phyloP scores from a whole-genome alignment of 495 filamentous ascomycete species.

The Articulospora tetracladia region DNA sequence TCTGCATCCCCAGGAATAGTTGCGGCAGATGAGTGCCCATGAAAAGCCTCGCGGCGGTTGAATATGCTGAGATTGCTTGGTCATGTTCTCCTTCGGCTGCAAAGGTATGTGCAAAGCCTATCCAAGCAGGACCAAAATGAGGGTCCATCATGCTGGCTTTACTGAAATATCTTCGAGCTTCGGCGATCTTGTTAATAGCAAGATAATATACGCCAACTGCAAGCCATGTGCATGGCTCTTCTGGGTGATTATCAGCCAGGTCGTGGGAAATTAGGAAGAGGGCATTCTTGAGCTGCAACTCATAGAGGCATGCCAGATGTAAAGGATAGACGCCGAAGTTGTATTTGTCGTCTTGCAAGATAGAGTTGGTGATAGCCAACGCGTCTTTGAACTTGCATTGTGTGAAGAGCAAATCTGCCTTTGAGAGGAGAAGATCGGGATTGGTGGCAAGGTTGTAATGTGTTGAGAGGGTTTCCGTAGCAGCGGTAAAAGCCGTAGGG shows the following conservation, averaged over 20 bases:
- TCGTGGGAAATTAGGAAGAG: conserved; percentile 94
- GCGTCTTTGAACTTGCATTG: conserved; percentile 91
- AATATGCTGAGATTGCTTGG: conserved; percentile 97
- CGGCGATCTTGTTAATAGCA: conserved; percentile 80
- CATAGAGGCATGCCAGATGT: conserved; percentile 88
- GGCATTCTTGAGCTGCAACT: conserved; percentile 78
- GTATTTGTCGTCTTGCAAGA: conserved; percentile 78
- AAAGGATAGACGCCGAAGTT: conserved; percentile 86
- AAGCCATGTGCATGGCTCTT: conserved; percentile 86
- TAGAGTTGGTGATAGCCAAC: conserved; percentile 74
- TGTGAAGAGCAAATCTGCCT: conserved; percentile 88
- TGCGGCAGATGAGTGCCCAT: conserved; percentile 96
- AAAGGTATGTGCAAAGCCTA: conserved; percentile 98
- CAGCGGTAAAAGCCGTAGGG: conserved; percentile 75
- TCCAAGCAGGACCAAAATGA: conserved; percentile 97
- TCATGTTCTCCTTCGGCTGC: conserved; percentile 99
- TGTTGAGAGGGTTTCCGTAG: conserved; percentile 84
- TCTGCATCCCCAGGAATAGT: conserved; percentile 97
- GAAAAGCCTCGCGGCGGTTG: conserved; percentile 90
- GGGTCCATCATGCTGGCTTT: conserved; percentile 97
- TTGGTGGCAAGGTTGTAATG: conserved; percentile 89
- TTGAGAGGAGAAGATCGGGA: conserved; percentile 87
- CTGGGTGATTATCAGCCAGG: conserved; percentile 85
- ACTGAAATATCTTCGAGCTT: conserved; percentile 92
- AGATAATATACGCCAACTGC: conserved; percentile 97